Conservation (phyloP, 345 rosid genomes). For the Citrus glauca region DNA sequence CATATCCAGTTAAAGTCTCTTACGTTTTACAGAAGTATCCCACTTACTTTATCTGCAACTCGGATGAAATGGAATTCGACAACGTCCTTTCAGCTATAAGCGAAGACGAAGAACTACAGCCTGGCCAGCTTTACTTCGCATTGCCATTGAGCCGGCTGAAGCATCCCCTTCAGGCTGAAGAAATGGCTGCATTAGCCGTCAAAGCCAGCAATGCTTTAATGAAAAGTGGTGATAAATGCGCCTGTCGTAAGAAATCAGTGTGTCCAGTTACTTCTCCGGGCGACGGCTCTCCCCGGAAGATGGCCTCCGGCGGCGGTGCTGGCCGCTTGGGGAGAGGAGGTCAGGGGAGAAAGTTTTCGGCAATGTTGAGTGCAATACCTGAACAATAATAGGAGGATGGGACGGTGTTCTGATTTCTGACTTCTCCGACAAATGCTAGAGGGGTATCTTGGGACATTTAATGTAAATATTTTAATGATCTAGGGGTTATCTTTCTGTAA, state of each 20-base stretch:
- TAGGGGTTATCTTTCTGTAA: background rate
- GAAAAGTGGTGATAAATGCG: constrained; percentile 42
- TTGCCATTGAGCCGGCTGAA: constrained; percentile 61
- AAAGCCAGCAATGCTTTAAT: constrained; percentile 87
- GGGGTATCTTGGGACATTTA: constrained; percentile 6
- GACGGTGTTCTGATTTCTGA: too few species aligned
- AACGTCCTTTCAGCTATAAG: constrained; percentile 56
- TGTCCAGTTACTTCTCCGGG: constrained; percentile 28
- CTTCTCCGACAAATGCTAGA: too few species aligned
- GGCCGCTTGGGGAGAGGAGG: constrained; percentile 30
- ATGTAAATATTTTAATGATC: constrained; percentile 7
- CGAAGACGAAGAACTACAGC: constrained; percentile 74
- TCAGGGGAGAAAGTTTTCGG: constrained; percentile 42
- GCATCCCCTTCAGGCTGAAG: constrained; percentile 66
- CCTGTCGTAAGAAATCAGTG: constrained; percentile 38
- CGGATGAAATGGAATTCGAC: constrained; percentile 96
- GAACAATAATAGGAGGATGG: constrained; percentile 52
- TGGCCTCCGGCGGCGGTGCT: constrained; percentile 16
- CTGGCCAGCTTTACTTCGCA: constrained; percentile 85
- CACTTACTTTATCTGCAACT: constrained; percentile 73
- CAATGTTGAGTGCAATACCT: constrained; percentile 64
- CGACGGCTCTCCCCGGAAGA: constrained; percentile 19
- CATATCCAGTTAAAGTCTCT: constrained; percentile 75
- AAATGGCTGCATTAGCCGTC: constrained; percentile 98
- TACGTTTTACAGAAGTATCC: constrained; percentile 56